These are phyloP conservation scores for Eucalyptus pauciflora DNA, from an alignment of 345 rosid genomes.

Conservation along the genomic window DNA sequence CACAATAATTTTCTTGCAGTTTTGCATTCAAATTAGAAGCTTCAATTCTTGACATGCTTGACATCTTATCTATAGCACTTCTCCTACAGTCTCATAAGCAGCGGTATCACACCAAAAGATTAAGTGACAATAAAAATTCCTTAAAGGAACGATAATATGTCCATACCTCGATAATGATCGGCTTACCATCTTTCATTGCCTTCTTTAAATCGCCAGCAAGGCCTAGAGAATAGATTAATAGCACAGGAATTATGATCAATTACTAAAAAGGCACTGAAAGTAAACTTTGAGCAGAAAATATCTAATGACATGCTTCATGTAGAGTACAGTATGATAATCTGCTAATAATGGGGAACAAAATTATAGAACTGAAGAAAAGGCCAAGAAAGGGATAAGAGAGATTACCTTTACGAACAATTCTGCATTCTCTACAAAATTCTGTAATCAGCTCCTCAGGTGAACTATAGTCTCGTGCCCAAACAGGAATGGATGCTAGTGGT, in stretches of 20 bases:
- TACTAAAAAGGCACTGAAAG: neutral
- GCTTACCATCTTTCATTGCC: slow-evolving; percentile 99
- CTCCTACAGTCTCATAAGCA: neutral
- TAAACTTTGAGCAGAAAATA: neutral
- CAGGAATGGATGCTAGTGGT: slow-evolving; percentile 83
- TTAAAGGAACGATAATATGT: neutral
- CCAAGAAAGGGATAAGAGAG: neutral
- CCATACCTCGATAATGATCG: slow-evolving; percentile 87
- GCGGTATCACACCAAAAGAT: neutral
- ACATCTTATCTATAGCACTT: neutral
- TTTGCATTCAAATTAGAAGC: neutral
- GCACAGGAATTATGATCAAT: neutral
- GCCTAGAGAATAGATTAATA: slow-evolving; percentile 30
- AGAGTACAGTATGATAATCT: neutral
- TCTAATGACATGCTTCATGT: neutral
- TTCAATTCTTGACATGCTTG: neutral
- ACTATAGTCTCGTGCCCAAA: slow-evolving; percentile 80
- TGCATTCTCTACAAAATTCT: slow-evolving; percentile 94
- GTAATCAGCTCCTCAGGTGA: slow-evolving; percentile 87
- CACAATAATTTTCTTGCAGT: neutral
- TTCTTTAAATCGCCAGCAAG: slow-evolving; percentile 98
- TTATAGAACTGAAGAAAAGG: neutral
- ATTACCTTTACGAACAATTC: slow-evolving; percentile 95
- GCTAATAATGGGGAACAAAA: neutral
- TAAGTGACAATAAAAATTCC: neutral